Percentiles rank a stretch among this genome's conserved stretches.
Evolutionary conservation across 805 yeast genomes (phyloP).

Genomic region (Spathaspora girioi): DNA sequence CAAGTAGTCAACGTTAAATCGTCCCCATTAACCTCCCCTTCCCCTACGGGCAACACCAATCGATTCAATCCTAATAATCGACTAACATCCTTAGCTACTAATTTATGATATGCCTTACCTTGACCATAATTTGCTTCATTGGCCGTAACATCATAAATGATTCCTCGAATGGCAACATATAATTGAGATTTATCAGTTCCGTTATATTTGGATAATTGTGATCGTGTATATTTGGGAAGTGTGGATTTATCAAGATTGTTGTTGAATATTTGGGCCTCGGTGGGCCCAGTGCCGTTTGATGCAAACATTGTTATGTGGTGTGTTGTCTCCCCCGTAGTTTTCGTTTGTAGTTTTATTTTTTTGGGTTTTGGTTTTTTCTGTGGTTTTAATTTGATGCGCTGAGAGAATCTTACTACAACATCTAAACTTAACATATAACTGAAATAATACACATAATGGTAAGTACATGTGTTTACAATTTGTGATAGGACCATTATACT

Average conservation of each 20-base stretch:
- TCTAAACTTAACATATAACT: background rate
- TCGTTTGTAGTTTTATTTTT: no score
- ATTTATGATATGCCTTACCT: slow-evolving; percentile 65
- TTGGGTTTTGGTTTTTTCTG: background rate
- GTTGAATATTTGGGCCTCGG: slow-evolving; percentile 27
- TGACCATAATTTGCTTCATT: slow-evolving; percentile 72
- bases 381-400: background rate
- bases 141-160: slow-evolving; percentile 71
- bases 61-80: slow-evolving; percentile 70
- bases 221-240: slow-evolving; percentile 31
- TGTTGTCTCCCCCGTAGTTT: background rate
- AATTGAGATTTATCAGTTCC: slow-evolving; percentile 36
- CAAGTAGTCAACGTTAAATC: slow-evolving; percentile 28
- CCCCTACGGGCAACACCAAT: slow-evolving; percentile 14
- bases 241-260: slow-evolving; percentile 23
- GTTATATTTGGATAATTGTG: slow-evolving; percentile 29
- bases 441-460: background rate
- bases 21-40: background rate
- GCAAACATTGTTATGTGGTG: no score
- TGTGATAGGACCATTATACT: background rate
- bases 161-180: slow-evolving; percentile 74
- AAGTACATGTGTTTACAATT: background rate
- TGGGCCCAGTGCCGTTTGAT: slow-evolving; percentile 4
- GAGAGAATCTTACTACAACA: background rate
- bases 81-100: slow-evolving; percentile 76